These are phyloP conservation scores for Vitellaria paradoxa DNA, from an alignment of 179 eudicot genomes.

Conservation along the genomic window DNA sequence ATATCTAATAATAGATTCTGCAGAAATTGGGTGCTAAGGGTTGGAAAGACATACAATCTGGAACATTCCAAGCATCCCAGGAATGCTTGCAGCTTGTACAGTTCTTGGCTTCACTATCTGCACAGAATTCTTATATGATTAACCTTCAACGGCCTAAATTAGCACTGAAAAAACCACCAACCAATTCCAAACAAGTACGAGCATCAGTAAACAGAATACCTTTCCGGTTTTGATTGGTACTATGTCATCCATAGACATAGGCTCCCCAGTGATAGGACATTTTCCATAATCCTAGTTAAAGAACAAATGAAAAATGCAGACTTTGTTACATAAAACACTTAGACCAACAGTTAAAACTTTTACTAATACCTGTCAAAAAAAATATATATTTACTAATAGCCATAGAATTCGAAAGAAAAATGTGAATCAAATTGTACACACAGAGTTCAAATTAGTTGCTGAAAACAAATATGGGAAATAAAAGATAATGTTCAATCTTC, in stretches of 20 bases:
- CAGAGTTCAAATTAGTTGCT: not conserved
- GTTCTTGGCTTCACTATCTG: conserved; percentile 99
- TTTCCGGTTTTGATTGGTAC: conserved; percentile 83
- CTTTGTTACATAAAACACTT: not conserved
- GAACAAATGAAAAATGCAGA: not conserved
- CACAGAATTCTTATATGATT: conserved; percentile 16
- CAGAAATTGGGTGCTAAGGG: not conserved
- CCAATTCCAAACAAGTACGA: not conserved
- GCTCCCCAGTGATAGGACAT: conserved; percentile 93
- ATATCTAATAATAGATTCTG: not conserved
- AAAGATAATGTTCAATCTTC: not conserved
- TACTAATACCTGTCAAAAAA: too few species aligned
- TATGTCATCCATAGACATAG: conserved; percentile 76
- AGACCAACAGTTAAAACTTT: not conserved
- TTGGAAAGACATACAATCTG: conserved; percentile 67
- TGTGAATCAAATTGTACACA: not conserved
- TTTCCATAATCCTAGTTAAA: conserved; percentile 72
- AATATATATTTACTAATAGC: too few species aligned
- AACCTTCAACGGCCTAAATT: not conserved
- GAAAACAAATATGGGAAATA: not conserved
- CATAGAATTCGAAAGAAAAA: not conserved
- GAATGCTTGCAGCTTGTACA: conserved; percentile 96
- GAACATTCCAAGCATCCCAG: conserved; percentile 99
- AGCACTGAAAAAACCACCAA: not conserved
- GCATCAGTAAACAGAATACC: conserved; percentile 40